These are phyloP conservation scores for Umbelopsis isabellina DNA, from an alignment of 192 early-diverging fungal species.

Conservation along the genomic window DNA sequence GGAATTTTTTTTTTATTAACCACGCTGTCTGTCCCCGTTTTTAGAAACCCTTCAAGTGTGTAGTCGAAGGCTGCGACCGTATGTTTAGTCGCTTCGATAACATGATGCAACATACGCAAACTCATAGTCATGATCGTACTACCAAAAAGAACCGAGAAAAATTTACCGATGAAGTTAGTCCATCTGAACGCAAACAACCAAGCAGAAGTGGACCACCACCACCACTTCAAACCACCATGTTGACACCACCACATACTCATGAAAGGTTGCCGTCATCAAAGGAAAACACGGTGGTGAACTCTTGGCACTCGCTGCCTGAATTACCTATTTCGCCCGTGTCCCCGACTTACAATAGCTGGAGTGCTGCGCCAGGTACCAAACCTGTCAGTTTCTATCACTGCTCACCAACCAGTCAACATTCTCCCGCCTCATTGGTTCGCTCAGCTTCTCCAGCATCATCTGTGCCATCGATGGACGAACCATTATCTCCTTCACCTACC, in stretches of 20 bases:
- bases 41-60: constrained; percentile 75
- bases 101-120: constrained; percentile 83
- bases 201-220: background rate
- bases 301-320: constrained; percentile 16
- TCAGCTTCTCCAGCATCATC: constrained; percentile 1
- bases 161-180: background rate
- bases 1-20: constrained; percentile 23
- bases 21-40: background rate
- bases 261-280: background rate
- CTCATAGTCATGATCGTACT: constrained; percentile 51
- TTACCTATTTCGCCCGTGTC: constrained; percentile 12
- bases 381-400: background rate
- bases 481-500: background rate
- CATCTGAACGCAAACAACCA: background rate
- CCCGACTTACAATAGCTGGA: constrained; percentile 6
- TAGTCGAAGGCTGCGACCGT: constrained; percentile 64
- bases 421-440: constrained; percentile 10
- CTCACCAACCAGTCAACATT: constrained; percentile 7
- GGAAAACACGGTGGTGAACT: background rate
- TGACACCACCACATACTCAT: constrained; percentile 11
- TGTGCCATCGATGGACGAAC: constrained; percentile 11
- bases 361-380: background rate
- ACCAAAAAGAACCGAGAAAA: constrained; percentile 23
- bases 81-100: constrained; percentile 80
- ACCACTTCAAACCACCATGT: constrained; percentile 15